A percentile compares a stretch with the other conserved stretches of the same genome.
These are phyloP conservation scores for Antitrichia curtipendula DNA, from an alignment of 225 moss, liverwort and hornwort species.

Conservation along the genomic window DNA sequence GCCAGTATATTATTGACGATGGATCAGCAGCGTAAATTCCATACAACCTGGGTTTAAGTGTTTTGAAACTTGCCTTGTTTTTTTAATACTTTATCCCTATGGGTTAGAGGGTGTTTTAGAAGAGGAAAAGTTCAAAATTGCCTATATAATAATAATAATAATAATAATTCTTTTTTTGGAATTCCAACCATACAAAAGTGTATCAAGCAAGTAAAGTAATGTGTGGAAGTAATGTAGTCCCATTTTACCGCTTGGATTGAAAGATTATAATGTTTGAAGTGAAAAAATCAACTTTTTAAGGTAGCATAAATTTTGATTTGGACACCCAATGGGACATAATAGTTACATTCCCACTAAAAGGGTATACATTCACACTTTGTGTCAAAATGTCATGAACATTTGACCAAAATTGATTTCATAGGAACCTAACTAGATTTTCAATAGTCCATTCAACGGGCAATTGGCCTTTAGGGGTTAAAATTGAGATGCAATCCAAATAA, in stretches of 20 bases:
- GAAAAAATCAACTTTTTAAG: background rate
- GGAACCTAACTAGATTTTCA: accelerated
- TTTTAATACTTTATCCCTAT: accelerated
- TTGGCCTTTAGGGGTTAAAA: accelerated
- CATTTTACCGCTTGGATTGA: background rate
- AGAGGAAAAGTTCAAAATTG: background rate
- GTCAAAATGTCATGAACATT: accelerated
- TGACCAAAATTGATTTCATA: background rate
- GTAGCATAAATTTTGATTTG: accelerated
- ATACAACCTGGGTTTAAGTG: accelerated
- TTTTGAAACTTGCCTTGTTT: background rate
- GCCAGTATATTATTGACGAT: accelerated
- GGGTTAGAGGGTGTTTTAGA: accelerated
- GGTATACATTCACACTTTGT: background rate
- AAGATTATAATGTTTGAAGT: background rate
- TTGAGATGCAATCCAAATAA: background rate
- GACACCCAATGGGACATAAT: accelerated
- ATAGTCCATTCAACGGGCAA: accelerated
- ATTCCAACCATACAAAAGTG: background rate
- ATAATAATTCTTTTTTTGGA: no score
- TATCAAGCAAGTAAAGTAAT: background rate
- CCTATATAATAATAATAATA: no score
- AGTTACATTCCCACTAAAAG: accelerated
- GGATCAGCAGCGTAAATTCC: accelerated
- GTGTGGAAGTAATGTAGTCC: accelerated